phyloP scores from a whole-genome alignment of 768 basidiomycete species.

The Russula emetica region DNA sequence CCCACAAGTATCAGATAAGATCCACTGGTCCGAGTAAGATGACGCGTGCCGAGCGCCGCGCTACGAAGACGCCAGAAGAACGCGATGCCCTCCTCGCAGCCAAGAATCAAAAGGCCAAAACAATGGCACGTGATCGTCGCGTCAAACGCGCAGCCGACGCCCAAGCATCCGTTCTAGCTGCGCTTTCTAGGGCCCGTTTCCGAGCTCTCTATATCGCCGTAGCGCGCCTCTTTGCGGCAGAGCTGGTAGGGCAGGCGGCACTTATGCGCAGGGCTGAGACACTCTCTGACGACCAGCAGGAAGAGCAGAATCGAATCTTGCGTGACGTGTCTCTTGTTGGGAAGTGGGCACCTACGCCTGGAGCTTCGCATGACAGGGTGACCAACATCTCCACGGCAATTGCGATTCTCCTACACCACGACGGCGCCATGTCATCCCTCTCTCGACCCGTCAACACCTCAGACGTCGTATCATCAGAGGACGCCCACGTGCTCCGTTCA shows the following conservation, averaged over 20 bases:
- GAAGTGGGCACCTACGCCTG: constrained; percentile 69
- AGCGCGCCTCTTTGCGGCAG: constrained; percentile 54
- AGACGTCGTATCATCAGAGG: constrained; percentile 33
- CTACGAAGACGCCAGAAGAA: not conserved
- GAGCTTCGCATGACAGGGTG: constrained; percentile 53
- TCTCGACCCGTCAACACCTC: constrained; percentile 25
- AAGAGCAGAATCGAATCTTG: constrained; percentile 33
- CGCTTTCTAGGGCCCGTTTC: constrained; percentile 47
- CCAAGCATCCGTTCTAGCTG: constrained; percentile 39
- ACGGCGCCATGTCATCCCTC: constrained; percentile 30
- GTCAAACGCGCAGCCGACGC: constrained; percentile 29
- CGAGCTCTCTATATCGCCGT: constrained; percentile 61
- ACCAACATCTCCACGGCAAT: constrained; percentile 67
- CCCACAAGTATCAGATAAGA: too few relatives aligned
- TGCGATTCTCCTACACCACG: constrained; percentile 46
- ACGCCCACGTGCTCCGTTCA: constrained; percentile 45
- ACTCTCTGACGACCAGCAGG: constrained; percentile 32
- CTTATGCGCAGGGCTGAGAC: constrained; percentile 38
- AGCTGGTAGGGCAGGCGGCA: constrained; percentile 47
- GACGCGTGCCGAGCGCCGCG: constrained; percentile 30
- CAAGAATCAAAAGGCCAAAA: constrained; percentile 27
- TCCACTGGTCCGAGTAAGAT: constrained; percentile 4
- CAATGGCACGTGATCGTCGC: constrained; percentile 27
- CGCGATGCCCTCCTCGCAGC: not conserved
- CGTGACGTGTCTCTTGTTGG: constrained; percentile 51